Evolutionary conservation across 208 protist species (phyloP).

Genomic region (Wallacemonas sp.): DNA sequence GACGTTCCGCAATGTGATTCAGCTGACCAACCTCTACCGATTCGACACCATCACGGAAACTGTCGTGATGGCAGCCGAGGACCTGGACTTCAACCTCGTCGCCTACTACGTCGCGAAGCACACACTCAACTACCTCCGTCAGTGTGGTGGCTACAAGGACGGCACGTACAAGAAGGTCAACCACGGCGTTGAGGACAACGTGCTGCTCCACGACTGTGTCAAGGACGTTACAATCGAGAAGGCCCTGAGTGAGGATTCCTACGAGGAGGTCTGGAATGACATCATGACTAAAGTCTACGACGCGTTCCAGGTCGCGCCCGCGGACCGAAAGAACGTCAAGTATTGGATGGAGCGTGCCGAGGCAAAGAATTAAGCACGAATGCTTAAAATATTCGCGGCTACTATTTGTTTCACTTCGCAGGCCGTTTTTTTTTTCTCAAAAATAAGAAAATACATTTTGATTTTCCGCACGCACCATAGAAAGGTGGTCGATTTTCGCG

Average conservation of each 20-base stretch:
- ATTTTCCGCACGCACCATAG: no score
- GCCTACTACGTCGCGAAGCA: constrained; percentile 93
- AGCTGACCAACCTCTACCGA: constrained; percentile 67
- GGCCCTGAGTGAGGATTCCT: constrained; percentile 51
- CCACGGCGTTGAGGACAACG: constrained; percentile 90
- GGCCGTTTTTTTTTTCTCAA: no score
- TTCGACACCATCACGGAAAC: constrained; percentile 84
- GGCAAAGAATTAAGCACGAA: constrained; percentile 15
- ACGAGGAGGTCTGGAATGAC: constrained; percentile 48
- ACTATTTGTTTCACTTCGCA: constrained; percentile 18
- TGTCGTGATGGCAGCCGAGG: constrained; percentile 73
- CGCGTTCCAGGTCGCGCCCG: constrained; percentile 65
- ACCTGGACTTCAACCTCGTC: constrained; percentile 88
- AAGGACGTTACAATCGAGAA: constrained; percentile 57
- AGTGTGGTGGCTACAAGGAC: constrained; percentile 88
- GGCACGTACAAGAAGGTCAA: constrained; percentile 90
- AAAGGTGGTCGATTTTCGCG: no score
- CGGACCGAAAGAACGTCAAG: constrained; percentile 45
- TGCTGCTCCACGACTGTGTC: constrained; percentile 87
- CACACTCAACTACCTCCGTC: constrained; percentile 89
- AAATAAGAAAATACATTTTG: no score
- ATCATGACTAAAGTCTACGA: constrained; percentile 88
- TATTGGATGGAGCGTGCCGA: constrained; percentile 51
- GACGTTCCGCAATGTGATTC: constrained; percentile 89
- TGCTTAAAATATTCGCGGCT: no score